Evolutionary conservation across 2,329 filamentous ascomycete genomes (phyloP), one percentile per base, ranked within the genome.

Genomic region (Ophiostoma angusticollis): DNA sequence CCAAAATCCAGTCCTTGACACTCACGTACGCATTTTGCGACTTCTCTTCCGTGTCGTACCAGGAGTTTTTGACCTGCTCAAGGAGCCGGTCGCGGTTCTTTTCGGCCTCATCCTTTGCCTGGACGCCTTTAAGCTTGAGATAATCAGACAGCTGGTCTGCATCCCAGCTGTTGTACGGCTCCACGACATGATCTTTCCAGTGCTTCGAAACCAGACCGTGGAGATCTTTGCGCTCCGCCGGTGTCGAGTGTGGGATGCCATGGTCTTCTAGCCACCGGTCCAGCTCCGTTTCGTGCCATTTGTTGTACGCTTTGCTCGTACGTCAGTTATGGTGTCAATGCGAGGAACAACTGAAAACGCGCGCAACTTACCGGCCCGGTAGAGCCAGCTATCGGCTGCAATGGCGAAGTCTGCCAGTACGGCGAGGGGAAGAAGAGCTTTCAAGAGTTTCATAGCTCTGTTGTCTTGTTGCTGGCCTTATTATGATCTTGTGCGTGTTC

Each of bases 281-380:
- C 22, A 98, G 76, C 70, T 98, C 91, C 17, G 84, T 93, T 68
- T 96, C 80, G 54, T 96, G 89, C 91, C 91, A 98, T 60, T 91
- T 95, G 65, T 96, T 95, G 70, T 96, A 96, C 13, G 80, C 89
- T 94, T 54, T n/a, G n/a, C n/a, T n/a, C n/a, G n/a, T n/a, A n/a
- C n/a, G n/a, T n/a, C n/a, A 28, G 25, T 5, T 24, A 24, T 12
- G 12, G 12, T 28, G 25, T 28, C 25, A 28, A n/a, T n/a, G n/a
- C n/a, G n/a, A n/a, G n/a, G 16, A 21, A 32, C 9, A 32, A 21
- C 13, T 9, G 9, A 32, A 13, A 32, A 21, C 11, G 19, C 31
- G 34, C 4, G 9, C 9, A 17, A 63, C 82, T 52, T 71, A 93
- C 87, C 80, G 55, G 84, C 68, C 62, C 85, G 91, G 56, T 73